These are phyloP conservation scores for Pseudognaphalium luteoalbum DNA, from an alignment of 129 eudicot species.

Conservation along the genomic window DNA sequence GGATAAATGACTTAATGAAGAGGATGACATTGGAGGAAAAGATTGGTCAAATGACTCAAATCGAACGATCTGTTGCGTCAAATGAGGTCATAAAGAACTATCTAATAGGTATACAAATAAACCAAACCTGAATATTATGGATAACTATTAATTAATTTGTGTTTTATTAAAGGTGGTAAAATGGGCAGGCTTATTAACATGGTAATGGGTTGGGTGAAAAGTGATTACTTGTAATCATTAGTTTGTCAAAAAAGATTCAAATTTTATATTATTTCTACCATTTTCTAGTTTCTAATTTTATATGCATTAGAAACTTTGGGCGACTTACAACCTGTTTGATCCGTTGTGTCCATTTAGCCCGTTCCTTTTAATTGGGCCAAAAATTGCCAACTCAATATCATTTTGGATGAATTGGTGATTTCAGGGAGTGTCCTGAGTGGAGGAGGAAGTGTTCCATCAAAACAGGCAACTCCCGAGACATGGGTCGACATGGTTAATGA, in stretches of 20 bases:
- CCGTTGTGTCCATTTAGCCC: background rate
- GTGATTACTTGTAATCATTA: background rate
- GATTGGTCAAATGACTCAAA: constrained; percentile 77
- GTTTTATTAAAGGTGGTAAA: background rate
- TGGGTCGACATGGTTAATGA: constrained; percentile 33
- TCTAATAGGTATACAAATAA: constrained; percentile 46
- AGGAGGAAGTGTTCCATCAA: constrained; percentile 62
- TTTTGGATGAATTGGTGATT: background rate
- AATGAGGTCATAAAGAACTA: constrained; percentile 53
- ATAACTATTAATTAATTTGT: background rate
- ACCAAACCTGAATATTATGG: background rate
- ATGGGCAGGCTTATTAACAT: background rate
- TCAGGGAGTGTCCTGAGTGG: constrained; percentile 71
- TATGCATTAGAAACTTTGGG: background rate
- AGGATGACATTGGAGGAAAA: constrained; percentile 72
- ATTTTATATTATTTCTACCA: background rate
- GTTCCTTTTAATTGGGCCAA: background rate
- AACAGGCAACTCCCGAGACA: constrained; percentile 47
- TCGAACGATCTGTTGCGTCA: constrained; percentile 54
- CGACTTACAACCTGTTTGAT: background rate
- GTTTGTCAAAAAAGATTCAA: background rate
- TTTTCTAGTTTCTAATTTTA: too few species aligned
- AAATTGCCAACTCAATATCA: background rate
- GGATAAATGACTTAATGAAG: constrained; percentile 54
- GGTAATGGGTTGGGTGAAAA: background rate